Percentiles rank a stretch among this genome's conserved stretches.
phyloP scores from a whole-genome alignment of 169 alveolate species.

The Plasmodium vivax region DNA sequence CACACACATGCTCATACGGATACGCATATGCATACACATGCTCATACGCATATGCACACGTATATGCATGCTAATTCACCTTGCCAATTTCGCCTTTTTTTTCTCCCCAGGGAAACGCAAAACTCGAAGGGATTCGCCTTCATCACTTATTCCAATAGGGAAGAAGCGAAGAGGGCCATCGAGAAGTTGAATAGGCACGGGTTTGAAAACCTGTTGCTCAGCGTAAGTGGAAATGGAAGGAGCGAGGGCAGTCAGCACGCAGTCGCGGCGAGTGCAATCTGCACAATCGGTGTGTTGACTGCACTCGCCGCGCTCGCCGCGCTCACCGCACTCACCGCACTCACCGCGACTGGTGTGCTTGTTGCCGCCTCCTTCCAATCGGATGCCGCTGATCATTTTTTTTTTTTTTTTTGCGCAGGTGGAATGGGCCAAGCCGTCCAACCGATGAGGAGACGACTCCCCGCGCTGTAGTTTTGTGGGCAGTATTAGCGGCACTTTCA shows the following conservation, averaged over 20 bases:
- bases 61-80: no score
- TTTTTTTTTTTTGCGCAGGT: constrained; percentile 74
- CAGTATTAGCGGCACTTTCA: no score
- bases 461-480: background rate
- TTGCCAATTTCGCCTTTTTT: background rate
- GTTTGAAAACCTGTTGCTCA: constrained; percentile 89
- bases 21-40: no score
- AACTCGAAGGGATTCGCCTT: constrained; percentile 92
- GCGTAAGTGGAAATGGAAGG: constrained; percentile 78
- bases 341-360: no score
- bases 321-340: no score
- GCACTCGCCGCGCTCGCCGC: no score
- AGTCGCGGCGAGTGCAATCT: no score
- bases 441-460: constrained; percentile 23
- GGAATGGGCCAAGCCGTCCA: constrained; percentile 90
- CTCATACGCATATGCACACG: background rate
- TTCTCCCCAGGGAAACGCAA: constrained; percentile 85
- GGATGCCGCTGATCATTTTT: background rate
- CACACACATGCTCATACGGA: no score
- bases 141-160: constrained; percentile 88
- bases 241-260: no score
- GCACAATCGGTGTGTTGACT: no score
- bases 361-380: background rate
- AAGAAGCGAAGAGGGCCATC: constrained; percentile 91
- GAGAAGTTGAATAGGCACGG: constrained; percentile 90